Evolutionary conservation across 106 monocot genomes (phyloP), one percentile per base, ranked within the genome.

Genomic region (Hemerocallis citrina): DNA sequence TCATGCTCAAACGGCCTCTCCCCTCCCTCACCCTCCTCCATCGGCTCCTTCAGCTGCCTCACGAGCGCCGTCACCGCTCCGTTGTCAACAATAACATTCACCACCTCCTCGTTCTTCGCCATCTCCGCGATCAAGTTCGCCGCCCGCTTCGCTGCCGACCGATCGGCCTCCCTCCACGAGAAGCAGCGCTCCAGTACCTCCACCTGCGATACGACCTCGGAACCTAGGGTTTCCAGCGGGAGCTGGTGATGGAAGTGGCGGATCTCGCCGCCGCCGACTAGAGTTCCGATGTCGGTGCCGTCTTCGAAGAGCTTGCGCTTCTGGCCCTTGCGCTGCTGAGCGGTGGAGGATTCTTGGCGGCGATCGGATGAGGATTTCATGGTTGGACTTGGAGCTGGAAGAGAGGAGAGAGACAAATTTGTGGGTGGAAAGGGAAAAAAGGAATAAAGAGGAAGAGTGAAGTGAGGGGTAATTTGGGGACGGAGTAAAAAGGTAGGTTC

Each of bases 71-170:
- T 79, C 45, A 93, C 93, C 4, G 89, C 81, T 14, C 93, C 88
- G 10, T 68, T 81, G 7, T 89, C 88, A 20, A 93, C 93, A 24
- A 93, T 93, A 39, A 64, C 63, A 55, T 85, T 93, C 64, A 93
- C 88, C 15, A 86, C 65, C 45, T 93, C 93, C 77, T 93, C 98
- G 64, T 88, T 92, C 79, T 99, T 99, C 33, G 98, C 88, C 19
- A 92, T 82, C 69, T 92, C 98, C 33, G 92, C 88, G 35, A 99
- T 82, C 69, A 80, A 61, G 47, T 99, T 84, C 27, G 81, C 72
- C 27, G 98, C 98, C 56, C 85, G 82, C 67, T 82, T 85, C 33
- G 98, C 82, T 38, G 85, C 81, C 38, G 67, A 46, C 7, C 98
- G 92, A 80, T 88, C 88, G 6, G 77, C 16, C 29, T 66, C 61